Conservation (phyloP, 2,329 filamentous ascomycete species). For the Rutstroemia sp. region DNA sequence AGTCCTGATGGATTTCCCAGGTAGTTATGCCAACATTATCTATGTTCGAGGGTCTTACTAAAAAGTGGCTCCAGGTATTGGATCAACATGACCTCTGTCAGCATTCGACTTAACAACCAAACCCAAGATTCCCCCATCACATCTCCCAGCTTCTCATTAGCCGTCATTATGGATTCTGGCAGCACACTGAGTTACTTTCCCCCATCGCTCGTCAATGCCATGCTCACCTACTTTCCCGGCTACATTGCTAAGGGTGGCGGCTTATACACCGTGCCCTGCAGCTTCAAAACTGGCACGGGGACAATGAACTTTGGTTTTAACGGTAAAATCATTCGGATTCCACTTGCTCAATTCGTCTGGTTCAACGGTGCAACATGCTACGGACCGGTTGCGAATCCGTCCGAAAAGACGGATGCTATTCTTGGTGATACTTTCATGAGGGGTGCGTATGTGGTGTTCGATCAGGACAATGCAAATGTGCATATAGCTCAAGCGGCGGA, state of each 20-base stretch:
- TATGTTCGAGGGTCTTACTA: not conserved
- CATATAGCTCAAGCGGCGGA: slow-evolving; percentile 14
- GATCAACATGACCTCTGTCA: slow-evolving; percentile 19
- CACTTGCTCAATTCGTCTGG: slow-evolving; percentile 16
- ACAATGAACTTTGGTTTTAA: slow-evolving; percentile 18
- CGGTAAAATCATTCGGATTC: slow-evolving; percentile 11
- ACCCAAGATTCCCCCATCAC: not conserved
- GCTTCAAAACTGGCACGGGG: not conserved
- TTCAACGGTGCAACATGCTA: slow-evolving; percentile 6
- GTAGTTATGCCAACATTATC: not conserved
- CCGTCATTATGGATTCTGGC: slow-evolving; percentile 16
- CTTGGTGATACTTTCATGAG: slow-evolving; percentile 15
- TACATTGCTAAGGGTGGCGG: slow-evolving; percentile 10
- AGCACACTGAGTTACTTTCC: slow-evolving; percentile 13
- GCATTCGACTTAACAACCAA: slow-evolving; percentile 10
- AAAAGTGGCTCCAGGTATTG: slow-evolving; percentile 13
- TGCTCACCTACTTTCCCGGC: slow-evolving; percentile 14
- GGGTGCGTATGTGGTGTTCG: slow-evolving; percentile 17
- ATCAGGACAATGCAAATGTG: slow-evolving; percentile 18
- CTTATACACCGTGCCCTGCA: slow-evolving; percentile 12
- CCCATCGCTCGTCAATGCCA: slow-evolving; percentile 8
- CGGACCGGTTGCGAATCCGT: slow-evolving; percentile 4
- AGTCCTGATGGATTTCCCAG: slow-evolving; percentile 13
- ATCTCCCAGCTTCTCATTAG: not conserved
- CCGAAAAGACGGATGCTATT: slow-evolving; percentile 2